A percentile compares a stretch with the other conserved stretches of the same genome.
Conservation (phyloP, 2,329 filamentous ascomycete species). For the Colletotrichum brevisporum region DNA sequence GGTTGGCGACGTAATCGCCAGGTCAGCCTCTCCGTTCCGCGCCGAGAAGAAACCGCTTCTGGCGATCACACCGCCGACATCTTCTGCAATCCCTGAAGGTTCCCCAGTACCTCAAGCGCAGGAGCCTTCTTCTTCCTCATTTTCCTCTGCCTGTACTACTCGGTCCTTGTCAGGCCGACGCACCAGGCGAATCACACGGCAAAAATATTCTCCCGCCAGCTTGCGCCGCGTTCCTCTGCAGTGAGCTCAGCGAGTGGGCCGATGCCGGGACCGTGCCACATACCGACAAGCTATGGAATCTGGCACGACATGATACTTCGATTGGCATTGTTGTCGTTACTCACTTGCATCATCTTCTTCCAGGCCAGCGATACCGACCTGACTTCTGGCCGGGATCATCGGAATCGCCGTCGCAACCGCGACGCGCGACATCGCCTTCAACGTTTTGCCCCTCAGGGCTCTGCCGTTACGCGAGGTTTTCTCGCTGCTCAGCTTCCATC, state of each 20-base stretch:
- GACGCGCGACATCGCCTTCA: constrained; percentile 83
- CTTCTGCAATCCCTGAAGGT: constrained; percentile 84
- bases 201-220: too few relatives aligned
- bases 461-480: too few relatives aligned
- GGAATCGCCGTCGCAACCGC: constrained; percentile 73
- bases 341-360: too few relatives aligned
- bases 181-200: too few relatives aligned
- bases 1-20: constrained; percentile 90
- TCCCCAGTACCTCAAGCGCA: constrained; percentile 88
- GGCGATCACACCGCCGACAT: constrained; percentile 77
- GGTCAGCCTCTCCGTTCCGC: constrained; percentile 80
- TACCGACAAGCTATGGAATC: constrained; percentile 84
- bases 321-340: too few relatives aligned
- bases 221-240: too few relatives aligned
- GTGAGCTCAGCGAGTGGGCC: constrained; percentile 86
- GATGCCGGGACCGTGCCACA: constrained; percentile 92
- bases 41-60: constrained; percentile 83
- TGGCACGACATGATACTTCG: constrained; percentile 81
- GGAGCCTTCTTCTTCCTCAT: constrained; percentile 85
- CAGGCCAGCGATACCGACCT: too few relatives aligned
- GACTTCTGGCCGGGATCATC: too few relatives aligned
- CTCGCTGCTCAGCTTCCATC: constrained; percentile 88
- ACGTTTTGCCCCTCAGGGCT: constrained; percentile 90
- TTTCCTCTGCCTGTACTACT: constrained; percentile 86
- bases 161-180: too few relatives aligned